phyloP scores from a whole-genome alignment of 2,329 filamentous ascomycete genomes.

The Emmonsia crescens region DNA sequence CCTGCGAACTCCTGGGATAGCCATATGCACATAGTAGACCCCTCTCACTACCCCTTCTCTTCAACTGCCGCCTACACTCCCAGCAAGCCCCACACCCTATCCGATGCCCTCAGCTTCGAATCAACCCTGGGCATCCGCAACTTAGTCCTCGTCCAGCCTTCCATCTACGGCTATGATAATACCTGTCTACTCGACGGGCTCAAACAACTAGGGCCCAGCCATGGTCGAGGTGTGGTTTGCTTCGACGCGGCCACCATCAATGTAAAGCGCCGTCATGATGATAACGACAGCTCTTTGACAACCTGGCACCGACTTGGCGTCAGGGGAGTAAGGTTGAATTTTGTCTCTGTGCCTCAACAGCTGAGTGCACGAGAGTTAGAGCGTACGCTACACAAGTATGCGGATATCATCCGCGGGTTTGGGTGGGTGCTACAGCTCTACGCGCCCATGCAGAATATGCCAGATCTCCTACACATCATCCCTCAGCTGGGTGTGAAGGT shows the following conservation, averaged over 20 bases:
- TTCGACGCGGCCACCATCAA: constrained; percentile 40
- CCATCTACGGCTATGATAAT: constrained; percentile 52
- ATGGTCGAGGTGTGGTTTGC: constrained; percentile 46
- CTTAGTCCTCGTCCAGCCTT: constrained; percentile 51
- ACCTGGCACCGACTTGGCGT: constrained; percentile 49
- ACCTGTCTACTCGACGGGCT: constrained; percentile 47
- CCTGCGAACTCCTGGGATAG: constrained; percentile 45
- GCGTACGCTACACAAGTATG: constrained; percentile 37
- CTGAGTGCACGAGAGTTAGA: constrained; percentile 34
- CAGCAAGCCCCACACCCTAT: constrained; percentile 35
- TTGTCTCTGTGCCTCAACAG: constrained; percentile 42
- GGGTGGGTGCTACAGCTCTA: constrained; percentile 52
- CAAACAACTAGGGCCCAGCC: constrained; percentile 36
- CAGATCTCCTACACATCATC: constrained; percentile 40
- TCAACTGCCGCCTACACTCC: constrained; percentile 43
- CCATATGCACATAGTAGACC: constrained; percentile 54
- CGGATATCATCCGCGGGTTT: constrained; percentile 39
- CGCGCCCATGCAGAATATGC: constrained; percentile 42
- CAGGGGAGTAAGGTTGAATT: constrained; percentile 49
- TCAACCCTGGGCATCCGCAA: constrained; percentile 41
- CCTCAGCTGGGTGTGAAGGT: constrained; percentile 41
- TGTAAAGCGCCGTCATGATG: neutral
- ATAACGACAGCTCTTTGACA: constrained; percentile 30
- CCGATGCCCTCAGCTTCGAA: constrained; percentile 44
- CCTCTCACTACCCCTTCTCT: constrained; percentile 39